Evolutionary conservation across 1,284 basidiomycete genomes (phyloP).

Genomic region (Caloboletus inedulis): DNA sequence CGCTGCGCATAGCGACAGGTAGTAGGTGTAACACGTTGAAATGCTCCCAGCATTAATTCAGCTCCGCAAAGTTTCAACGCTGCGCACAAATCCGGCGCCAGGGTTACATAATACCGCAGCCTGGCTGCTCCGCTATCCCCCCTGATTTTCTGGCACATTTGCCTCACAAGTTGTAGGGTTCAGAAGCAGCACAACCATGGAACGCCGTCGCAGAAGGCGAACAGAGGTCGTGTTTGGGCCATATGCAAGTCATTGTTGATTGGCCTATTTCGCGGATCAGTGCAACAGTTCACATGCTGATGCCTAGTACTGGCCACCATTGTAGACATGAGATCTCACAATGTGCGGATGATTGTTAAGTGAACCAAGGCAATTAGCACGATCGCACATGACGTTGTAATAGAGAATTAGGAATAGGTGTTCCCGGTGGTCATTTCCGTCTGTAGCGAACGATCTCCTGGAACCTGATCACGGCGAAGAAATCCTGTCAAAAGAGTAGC

Average conservation of each 20-base stretch:
- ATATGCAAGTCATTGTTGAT: not conserved
- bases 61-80: not conserved
- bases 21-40: slow-evolving; percentile 13
- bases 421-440: slow-evolving; percentile 24
- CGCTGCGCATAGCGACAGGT: not conserved
- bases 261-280: not conserved
- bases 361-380: not conserved
- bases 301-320: not conserved
- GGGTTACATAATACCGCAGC: not conserved
- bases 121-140: not conserved
- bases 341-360: not conserved
- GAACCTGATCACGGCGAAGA: not conserved
- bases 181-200: not conserved
- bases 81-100: not conserved
- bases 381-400: not conserved
- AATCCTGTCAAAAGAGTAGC: not conserved
- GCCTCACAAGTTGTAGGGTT: not conserved
- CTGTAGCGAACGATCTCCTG: not conserved
- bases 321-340: slow-evolving; percentile 1
- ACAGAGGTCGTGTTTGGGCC: not conserved
- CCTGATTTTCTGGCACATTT: not conserved
- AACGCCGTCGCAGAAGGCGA: not conserved
- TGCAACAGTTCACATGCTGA: not conserved
- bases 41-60: slow-evolving; percentile 20
- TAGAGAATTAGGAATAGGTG: slow-evolving; percentile 8